phyloP scores from a whole-genome alignment of 768 basidiomycete genomes.

The Rhodosporidiobolus odoratus region DNA sequence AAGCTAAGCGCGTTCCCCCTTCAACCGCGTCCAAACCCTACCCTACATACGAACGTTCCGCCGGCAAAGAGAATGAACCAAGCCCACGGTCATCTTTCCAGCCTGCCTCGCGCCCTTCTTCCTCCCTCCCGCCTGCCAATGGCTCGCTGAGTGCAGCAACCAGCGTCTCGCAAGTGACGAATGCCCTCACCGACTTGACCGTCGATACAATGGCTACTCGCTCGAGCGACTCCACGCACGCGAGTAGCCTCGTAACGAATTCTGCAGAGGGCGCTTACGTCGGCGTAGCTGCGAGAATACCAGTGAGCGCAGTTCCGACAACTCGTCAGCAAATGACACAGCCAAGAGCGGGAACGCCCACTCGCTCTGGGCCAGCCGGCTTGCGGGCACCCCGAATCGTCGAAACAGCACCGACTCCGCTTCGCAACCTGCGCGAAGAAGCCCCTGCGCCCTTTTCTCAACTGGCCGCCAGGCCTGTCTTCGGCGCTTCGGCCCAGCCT shows the following conservation, averaged over 20 bases:
- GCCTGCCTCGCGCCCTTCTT: not conserved
- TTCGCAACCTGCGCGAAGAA: not conserved
- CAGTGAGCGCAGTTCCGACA: not conserved
- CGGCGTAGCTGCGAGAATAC: not conserved
- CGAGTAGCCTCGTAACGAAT: constrained; percentile 1
- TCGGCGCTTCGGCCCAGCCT: too few species aligned
- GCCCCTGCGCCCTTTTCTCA: not conserved
- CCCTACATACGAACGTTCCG: not conserved
- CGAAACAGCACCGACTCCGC: constrained; percentile 13
- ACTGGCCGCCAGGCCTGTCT: too few species aligned
- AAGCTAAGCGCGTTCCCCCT: constrained; percentile 4
- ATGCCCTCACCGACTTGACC: constrained; percentile 6
- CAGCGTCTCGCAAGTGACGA: constrained; percentile 5
- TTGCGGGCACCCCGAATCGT: constrained; percentile 13
- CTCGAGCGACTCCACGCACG: constrained; percentile 29
- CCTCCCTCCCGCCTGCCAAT: not conserved
- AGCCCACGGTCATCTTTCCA: not conserved
- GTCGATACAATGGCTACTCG: constrained; percentile 34
- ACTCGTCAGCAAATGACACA: not conserved
- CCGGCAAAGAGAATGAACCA: constrained; percentile 12
- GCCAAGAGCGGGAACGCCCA: not conserved
- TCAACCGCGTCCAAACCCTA: not conserved
- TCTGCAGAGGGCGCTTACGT: constrained; percentile 5
- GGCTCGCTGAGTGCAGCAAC: not conserved
- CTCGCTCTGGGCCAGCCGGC: not conserved